A percentile compares a stretch with the other conserved stretches of the same genome.
Conservation (phyloP, 345 rosid genomes). For the Brassica rapa region DNA sequence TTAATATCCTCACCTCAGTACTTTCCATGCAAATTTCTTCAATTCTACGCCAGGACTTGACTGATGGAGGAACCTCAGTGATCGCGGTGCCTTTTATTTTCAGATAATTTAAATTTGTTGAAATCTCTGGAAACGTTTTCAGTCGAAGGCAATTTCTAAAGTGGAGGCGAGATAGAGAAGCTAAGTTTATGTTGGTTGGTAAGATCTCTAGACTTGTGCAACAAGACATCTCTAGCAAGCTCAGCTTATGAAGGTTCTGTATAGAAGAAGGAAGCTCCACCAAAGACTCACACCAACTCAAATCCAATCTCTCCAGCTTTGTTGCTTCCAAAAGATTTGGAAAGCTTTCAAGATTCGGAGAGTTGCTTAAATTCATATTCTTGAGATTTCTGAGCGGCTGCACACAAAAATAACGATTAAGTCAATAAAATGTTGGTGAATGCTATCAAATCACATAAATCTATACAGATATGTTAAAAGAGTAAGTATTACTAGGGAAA, state of each 20-base stretch:
- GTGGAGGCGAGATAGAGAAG: neutral
- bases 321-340: neutral
- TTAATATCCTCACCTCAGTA: neutral
- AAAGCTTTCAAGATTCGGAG: neutral
- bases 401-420: neutral
- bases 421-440: neutral
- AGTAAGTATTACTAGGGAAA: neutral
- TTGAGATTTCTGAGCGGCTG: neutral
- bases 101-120: neutral
- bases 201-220: neutral
- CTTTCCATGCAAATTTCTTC: slow-evolving; percentile 5
- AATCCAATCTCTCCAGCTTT: neutral
- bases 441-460: neutral
- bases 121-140: slow-evolving; percentile 1
- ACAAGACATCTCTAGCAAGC: neutral
- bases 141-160: neutral
- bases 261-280: slow-evolving; percentile 4
- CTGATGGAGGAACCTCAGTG: neutral
- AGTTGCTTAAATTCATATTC: neutral
- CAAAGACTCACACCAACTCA: neutral
- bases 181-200: neutral
- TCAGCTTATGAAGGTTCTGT: slow-evolving; percentile 1
- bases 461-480: neutral
- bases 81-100: neutral
- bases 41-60: neutral